Evolutionary conservation across 2,329 filamentous ascomycete genomes (phyloP).

Genomic region (Cyphellophora attinorum): DNA sequence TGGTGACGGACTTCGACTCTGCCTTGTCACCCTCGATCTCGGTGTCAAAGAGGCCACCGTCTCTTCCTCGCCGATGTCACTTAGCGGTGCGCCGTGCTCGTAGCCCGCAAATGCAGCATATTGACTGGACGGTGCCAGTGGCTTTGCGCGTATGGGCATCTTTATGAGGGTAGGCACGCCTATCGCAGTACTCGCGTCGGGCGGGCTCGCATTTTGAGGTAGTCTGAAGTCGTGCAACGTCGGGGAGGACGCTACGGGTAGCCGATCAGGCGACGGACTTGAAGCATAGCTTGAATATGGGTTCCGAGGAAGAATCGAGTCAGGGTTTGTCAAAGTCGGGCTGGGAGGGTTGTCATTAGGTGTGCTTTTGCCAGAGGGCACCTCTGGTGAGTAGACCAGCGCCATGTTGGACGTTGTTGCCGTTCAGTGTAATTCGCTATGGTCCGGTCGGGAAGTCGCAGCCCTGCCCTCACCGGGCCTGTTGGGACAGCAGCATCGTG

Average conservation of each 20-base stretch:
- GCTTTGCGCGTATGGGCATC: slow-evolving; percentile 10
- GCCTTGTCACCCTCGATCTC: slow-evolving; percentile 10
- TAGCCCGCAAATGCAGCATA: slow-evolving; percentile 23
- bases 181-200: slow-evolving; percentile 4
- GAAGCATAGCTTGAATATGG: slow-evolving; percentile 3
- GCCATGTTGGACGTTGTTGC: too few relatives aligned
- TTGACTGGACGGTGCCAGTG: slow-evolving; percentile 1
- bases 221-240: neutral
- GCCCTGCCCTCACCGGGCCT: too few relatives aligned
- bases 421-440: too few relatives aligned
- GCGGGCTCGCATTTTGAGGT: neutral
- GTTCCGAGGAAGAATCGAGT: slow-evolving; percentile 70
- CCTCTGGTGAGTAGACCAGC: neutral
- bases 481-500: too few relatives aligned
- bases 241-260: neutral
- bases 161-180: slow-evolving; percentile 13
- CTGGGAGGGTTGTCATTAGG: slow-evolving; percentile 48
- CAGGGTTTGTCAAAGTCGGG: slow-evolving; percentile 83
- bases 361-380: neutral
- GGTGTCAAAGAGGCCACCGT: slow-evolving; percentile 11
- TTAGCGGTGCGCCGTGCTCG: slow-evolving; percentile 30
- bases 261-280: neutral
- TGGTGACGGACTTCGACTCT: slow-evolving; percentile 2
- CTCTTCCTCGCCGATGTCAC: slow-evolving; percentile 37
- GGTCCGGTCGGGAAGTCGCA: too few relatives aligned